Percentiles rank a stretch among this genome's conserved stretches.
Conservation (phyloP, 176 grass and related monocot species). For the Phoenix roebelenii region DNA sequence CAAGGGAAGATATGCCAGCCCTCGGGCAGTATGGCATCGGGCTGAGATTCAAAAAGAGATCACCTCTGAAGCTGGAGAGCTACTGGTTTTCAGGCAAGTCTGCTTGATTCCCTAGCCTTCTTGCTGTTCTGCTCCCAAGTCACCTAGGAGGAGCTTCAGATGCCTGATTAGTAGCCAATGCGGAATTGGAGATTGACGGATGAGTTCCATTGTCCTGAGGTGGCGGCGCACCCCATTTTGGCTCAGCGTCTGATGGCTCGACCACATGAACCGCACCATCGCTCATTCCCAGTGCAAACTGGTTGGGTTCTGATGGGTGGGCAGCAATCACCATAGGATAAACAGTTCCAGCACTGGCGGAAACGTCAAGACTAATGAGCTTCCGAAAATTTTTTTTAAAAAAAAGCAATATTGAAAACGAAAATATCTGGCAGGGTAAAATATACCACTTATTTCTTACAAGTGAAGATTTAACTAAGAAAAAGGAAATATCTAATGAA, state of each 20-base stretch:
- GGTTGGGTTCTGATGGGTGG: slow-evolving; percentile 84
- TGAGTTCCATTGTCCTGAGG: slow-evolving; percentile 77
- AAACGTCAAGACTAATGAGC: not conserved
- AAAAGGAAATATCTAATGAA: too few species aligned
- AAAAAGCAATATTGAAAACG: not conserved
- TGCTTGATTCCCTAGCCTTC: too few species aligned
- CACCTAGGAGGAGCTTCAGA: slow-evolving; percentile 66
- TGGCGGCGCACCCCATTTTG: slow-evolving; percentile 58
- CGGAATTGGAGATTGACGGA: slow-evolving; percentile 27
- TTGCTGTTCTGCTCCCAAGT: too few species aligned
- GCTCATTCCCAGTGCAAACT: slow-evolving; percentile 89
- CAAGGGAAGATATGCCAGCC: too few species aligned
- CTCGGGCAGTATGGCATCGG: too few species aligned
- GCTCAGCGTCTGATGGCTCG: slow-evolving; percentile 65
- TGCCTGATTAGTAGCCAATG: slow-evolving; percentile 46
- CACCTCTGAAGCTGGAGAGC: too few species aligned
- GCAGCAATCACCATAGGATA: slow-evolving; percentile 81
- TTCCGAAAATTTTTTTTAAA: not conserved
- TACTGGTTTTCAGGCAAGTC: too few species aligned
- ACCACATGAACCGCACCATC: slow-evolving; percentile 86
- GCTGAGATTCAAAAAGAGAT: too few species aligned
- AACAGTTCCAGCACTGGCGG: slow-evolving; percentile 41
- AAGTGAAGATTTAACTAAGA: too few species aligned
- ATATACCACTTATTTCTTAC: too few species aligned
- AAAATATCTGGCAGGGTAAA: too few species aligned